These are phyloP conservation scores for Diaporthe aspalathi DNA, from an alignment of 2,329 filamentous ascomycete species.

Conservation along the genomic window DNA sequence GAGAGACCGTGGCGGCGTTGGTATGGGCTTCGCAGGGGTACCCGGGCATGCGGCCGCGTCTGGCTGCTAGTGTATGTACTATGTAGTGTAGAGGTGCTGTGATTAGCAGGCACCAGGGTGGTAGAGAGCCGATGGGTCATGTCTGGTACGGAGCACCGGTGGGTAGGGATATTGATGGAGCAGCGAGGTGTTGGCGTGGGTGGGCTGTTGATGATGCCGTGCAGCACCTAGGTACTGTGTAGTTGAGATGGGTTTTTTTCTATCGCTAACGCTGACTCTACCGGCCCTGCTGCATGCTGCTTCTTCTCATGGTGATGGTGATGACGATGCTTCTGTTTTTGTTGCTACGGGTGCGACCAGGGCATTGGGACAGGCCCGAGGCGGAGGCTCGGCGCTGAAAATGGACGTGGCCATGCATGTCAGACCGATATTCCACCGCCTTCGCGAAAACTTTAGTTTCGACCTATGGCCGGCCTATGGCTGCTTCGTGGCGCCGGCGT, in stretches of 20 bases:
- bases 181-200: background rate
- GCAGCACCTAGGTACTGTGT: background rate
- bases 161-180: constrained; percentile 18
- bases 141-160: background rate
- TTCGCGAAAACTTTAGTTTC: constrained; percentile 9
- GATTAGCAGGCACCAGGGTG: constrained; percentile 32
- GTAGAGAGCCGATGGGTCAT: constrained; percentile 19
- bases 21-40: constrained; percentile 27
- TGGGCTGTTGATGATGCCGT: constrained; percentile 25
- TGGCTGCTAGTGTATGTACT: too few species aligned
- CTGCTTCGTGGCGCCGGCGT: constrained; percentile 15
- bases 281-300: too few species aligned
- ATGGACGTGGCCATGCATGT: constrained; percentile 19
- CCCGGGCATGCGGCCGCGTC: background rate
- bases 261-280: constrained; percentile 23
- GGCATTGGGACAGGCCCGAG: background rate
- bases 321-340: background rate
- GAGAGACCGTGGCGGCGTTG: constrained; percentile 22
- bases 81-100: background rate
- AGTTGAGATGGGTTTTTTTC: too few species aligned
- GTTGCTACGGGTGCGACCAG: background rate
- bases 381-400: constrained; percentile 5
- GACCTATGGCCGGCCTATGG: background rate
- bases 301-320: background rate
- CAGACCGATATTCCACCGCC: constrained; percentile 17